Evolutionary conservation across 2,329 filamentous ascomycete genomes (phyloP), one percentile per base, ranked within the genome.

Genomic region (Fusarium pseudonygamai): DNA sequence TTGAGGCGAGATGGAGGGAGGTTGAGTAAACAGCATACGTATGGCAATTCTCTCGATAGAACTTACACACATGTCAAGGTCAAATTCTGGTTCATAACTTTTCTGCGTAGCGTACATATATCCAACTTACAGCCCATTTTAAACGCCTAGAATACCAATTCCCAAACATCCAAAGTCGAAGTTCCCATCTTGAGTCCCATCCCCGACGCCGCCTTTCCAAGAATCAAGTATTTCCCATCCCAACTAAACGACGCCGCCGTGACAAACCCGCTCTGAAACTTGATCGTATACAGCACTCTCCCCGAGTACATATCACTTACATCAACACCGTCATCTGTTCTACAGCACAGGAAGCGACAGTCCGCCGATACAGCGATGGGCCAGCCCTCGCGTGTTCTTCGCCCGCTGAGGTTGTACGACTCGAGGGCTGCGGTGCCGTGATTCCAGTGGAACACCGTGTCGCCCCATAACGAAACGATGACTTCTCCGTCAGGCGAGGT

Each of bases 311-410:
- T 59, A 47, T 83, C 80, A 55, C 78, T 79, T 11, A 83, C 73
- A 46, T 83, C 82, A 11, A 82, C 76, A 14, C 81, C 82, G 3
- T 80, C 78, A 50, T 82, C 79, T 3, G 79, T 83, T 50, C 80
- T 75, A 57, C 80, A 83, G 52, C 73, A 78, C 28, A 83, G 52
- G 62, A 82, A 81, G 36, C 78, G 71, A 37, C 81, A 82, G 64
- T 83, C 81, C 0, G 76, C 77, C 12, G 81, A 83, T n/a, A 83
- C 75, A 39, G 77, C 78, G 16, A 83, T 67, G 6, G 82, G 81
- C 80, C 81, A 82, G 5, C 81, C 81, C 67, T 83, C 81, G 36
- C 71, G 73, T 12, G 53, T 66, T 53, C 81, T 74, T 26, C 78
- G 75, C 13, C 74, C 71, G 30, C 80, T 75, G n/a, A 83, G 72